Evolutionary conservation across 495 filamentous ascomycete genomes (phyloP), one percentile per base, ranked within the genome.

Genomic region (Aspergillus coremiiformis): DNA sequence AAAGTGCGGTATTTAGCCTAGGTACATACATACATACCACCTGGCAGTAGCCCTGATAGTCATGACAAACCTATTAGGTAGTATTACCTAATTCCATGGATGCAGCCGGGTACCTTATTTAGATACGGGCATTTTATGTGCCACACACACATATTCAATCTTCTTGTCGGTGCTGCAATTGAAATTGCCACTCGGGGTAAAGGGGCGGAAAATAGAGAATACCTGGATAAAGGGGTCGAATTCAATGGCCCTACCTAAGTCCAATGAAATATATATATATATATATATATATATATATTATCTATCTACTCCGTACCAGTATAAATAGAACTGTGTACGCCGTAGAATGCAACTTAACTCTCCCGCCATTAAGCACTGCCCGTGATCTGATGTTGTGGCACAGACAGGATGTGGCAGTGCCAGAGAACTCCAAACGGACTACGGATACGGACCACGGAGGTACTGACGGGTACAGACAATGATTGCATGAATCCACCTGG

Each of bases 31-130:
- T 30, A 4, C 27, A 30, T 30, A 30, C 27, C 27, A 30, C 8
- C 8, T 30, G 27, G 27, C 12, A 30, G 12, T 30, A 9, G 27
- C 3, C 8, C 7, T 7, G 3, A 4, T 9, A 11, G 27, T 9
- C 9, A 27, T 4, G 24, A 27, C 4, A 27, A 9, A 27, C 9
- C 24, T 27, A 27, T n/a, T n/a, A n/a, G n/a, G n/a, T n/a, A n/a
- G n/a, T n/a, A n/a, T n/a, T n/a, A n/a, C n/a, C n/a, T n/a, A n/a
- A n/a, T n/a, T 30, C 44, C 26, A 33, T 47, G 44, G 29, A 54
- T 48, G 39, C 32, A 30, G 39, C 39, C 39, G 39, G 50, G 50
- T 42, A 37, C 43, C 23, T 47, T 46, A 35, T 53, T 47, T 21
- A 47, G 50, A 26, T 47, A 47, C 42, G 29, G 43, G 39, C 29